Base-by-base conservation (phyloP, 805 yeast species). In the Candida berthetii region DNA sequence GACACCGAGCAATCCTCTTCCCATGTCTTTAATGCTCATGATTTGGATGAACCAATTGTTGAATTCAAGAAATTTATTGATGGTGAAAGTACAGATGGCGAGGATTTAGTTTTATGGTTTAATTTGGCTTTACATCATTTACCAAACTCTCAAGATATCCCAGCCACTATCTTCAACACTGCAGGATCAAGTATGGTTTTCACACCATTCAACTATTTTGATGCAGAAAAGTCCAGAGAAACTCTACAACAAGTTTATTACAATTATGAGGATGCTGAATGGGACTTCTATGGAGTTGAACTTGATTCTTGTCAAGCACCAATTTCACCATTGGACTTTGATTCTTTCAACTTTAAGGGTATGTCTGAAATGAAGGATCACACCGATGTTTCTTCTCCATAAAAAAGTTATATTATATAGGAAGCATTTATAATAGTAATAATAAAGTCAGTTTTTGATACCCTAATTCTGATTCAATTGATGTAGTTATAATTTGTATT, bases 101-200 rank as follows among this genome's bases (percentile, higher is more conserved):
- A 51, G 37, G 61, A 57, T 38, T 36, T 57, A 20, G 61, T 57
- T 19, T 49, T 48, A 11, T 57, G 61, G 61, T 43, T 57, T 34
- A 57, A 53, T 43, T 38, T 57, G 35, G 61, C 54, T 25, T 39
- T 57, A 19, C 61, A 57, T 36, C 61, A 57, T 39, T 46, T 57
- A 37, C 61, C 61, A 45, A 55, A 51, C 42, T 51, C 59, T 20
- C 56, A 57, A 31, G 61, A 57, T 44, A 51, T 57, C 29, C 61
- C 60, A 46, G 53, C 47, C 35, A 57, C 61, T 11, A 47, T 57
- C 25, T 57, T 47, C 47, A 48, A 43, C 35, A 53, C 60, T 6
- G 32, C 32, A n/a, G 61, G 61, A 42, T 55, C 37, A 55, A 51
- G 44, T 37, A 45, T 57, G 22, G 28, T 52, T 27, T 37, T 57